Evolutionary conservation across 257 asterid genomes (phyloP), one percentile per base, ranked within the genome.

Genomic region (Solanum peruvianum): DNA sequence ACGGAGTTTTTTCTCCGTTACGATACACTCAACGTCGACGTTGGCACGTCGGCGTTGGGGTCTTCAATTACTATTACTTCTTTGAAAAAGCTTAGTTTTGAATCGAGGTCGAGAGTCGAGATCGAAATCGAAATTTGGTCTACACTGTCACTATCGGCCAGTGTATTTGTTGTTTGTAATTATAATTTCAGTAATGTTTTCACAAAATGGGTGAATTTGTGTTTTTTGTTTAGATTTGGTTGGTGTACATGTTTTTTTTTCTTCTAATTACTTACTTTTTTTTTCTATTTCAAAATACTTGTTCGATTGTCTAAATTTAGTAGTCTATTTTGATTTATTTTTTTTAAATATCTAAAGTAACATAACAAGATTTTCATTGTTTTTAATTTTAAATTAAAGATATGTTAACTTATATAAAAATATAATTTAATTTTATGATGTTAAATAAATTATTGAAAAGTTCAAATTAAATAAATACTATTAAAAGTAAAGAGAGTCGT

Each of bases 1-100:
- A 98, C 93, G 88, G 98, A 96, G 94, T 86, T 96, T 11, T 96
- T 96, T 88, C 94, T 92, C 62, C 97, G 98, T 7, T 96, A 94
- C 87, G 98, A 95, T 84, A 91, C 99, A 84, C 91, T 95, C 72
- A 95, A 90, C 21, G 64, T 95, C 13, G 97, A 95, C 88, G 95
- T 92, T 2, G 93, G 88, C 0, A n/a, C 84, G 87, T 91, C 98
- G 87, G 90, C 98, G 80, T 87, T 94, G 7, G 99, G 99, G 33
- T 90, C 91, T 85, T 39, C 92, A 45, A 93, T 95, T 18, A 94
- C 95, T 4, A 80, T 96, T 1, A 95, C 97, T 58, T 95, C 97
- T 56, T 80, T 96, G 80, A 95, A 93, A 93, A 90, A 23, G 98
- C 95, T 21, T 90, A 89, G 88, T 18, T 90, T 92, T 81, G 92